phyloP scores from a whole-genome alignment of 495 filamentous ascomycete species.

The Jackrogersella multiformis region DNA sequence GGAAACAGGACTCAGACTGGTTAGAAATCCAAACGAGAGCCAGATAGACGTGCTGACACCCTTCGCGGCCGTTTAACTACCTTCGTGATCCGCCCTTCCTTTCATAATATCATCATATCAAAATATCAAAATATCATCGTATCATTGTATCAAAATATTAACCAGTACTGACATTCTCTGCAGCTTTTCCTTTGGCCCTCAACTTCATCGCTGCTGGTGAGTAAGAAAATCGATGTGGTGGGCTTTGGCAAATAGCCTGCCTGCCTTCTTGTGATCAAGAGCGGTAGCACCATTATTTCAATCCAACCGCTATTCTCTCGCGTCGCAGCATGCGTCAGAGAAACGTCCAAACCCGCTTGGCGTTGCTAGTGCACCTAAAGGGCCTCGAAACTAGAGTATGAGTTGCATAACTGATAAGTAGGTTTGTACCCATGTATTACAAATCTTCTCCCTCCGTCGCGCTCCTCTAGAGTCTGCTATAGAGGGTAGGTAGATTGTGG shows the following conservation, averaged over 20 bases:
- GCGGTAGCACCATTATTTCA: conserved; percentile 50
- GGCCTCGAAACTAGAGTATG: conserved; percentile 21
- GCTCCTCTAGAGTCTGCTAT: conserved; percentile 30
- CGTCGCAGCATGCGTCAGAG: background rate
- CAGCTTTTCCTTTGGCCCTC: conserved; percentile 76
- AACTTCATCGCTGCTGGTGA: conserved; percentile 89
- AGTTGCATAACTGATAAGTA: conserved; percentile 43
- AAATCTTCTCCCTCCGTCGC: conserved; percentile 29
- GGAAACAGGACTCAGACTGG: conserved; percentile 80
- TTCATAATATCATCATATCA: background rate
- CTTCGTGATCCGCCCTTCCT: conserved; percentile 16
- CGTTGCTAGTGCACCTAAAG: too few species aligned
- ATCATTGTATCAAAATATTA: too few species aligned
- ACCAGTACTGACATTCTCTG: conserved; percentile 37
- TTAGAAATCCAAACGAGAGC: conserved; percentile 54
- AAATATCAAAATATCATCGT: too few species aligned
- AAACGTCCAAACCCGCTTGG: background rate
- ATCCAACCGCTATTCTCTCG: background rate
- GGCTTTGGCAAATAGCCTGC: conserved; percentile 24
- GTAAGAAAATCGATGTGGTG: conserved; percentile 53
- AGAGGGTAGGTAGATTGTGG: conserved; percentile 58
- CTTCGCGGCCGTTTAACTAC: conserved; percentile 4
- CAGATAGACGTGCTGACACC: conserved; percentile 10
- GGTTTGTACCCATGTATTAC: conserved; percentile 46
- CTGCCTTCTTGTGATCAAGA: conserved; percentile 41